Base-by-base conservation (phyloP, 2,329 filamentous ascomycete genomes). In the Escovopsis sp. region DNA sequence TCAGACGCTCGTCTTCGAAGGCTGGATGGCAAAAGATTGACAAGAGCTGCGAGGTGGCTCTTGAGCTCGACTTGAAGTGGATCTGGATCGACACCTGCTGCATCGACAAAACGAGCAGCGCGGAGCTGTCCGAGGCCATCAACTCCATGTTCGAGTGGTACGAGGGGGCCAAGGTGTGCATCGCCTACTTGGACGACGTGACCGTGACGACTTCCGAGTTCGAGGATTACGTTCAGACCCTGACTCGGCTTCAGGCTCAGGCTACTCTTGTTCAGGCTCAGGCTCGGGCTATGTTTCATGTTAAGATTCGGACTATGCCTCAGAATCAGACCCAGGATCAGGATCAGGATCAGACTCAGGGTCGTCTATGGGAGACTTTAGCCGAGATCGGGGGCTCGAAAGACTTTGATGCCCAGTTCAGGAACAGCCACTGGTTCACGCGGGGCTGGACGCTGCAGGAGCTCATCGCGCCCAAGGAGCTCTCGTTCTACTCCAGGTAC, bases 91-190 rank as follows among this genome's bases (percentile, higher is more conserved):
- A 59, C 14, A 58, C 55, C 0, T 56, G 53, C 37, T 59, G 56
- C 36, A 59, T 59, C 14, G 56, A 59, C 37, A 59, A 57, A 40
- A 48, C 46, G 7, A 57, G 52, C 39, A 57, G 52, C 12, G 52
- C 57, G 1, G 57, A 59, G 39, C 54, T 56, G 5, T 56, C 53
- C 2, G 53, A 56, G 15, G 53, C 53, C 24, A 56, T 56, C 44
- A 56, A 56, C 34, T 58, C 55, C 39, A 59, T 58, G 56, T 59
- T 56, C 39, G 48, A 51, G 5, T 59, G 56, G 56, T 59, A 59
- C 35, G 50, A 50, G 5, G 44, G 50, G 13, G 50, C 56, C 1
- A 31, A 33, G 2, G 42, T 54, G 8, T 58, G 55, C 39, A 48
- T 55, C 20, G 52, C 51, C 4, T 56, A 48, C 30, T 43, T 58